A percentile compares a stretch with the other conserved stretches of the same genome.
phyloP scores from a whole-genome alignment of 2,329 filamentous ascomycete species.

The Penicillium sp. region DNA sequence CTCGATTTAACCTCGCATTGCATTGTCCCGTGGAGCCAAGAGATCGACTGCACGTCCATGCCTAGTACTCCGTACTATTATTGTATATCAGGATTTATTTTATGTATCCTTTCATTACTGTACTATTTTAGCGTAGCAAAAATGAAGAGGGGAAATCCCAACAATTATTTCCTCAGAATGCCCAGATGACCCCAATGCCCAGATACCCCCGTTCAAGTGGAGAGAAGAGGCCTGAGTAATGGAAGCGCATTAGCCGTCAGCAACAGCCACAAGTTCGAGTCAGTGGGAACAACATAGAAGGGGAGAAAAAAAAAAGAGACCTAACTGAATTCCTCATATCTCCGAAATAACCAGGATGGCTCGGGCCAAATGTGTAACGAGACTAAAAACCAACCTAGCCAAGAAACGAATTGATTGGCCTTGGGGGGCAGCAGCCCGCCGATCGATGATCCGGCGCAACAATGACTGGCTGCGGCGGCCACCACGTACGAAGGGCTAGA shows the following conservation, averaged over 20 bases:
- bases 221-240: not conserved
- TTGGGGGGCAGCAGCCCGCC: slow-evolving; percentile 21
- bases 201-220: not conserved
- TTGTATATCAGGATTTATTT: not conserved
- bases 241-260: slow-evolving; percentile 4
- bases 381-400: slow-evolving; percentile 7
- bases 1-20: slow-evolving; percentile 32
- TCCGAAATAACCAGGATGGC: slow-evolving; percentile 16
- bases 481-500: slow-evolving; percentile 28
- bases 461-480: slow-evolving; percentile 24
- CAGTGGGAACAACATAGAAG: not conserved
- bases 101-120: too few species aligned
- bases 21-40: slow-evolving; percentile 25
- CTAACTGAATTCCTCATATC: slow-evolving; percentile 5
- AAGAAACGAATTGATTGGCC: slow-evolving; percentile 4
- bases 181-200: not conserved
- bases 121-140: not conserved
- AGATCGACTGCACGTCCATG: slow-evolving; percentile 32
- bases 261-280: slow-evolving; percentile 7
- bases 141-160: not conserved
- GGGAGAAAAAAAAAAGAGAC: not conserved
- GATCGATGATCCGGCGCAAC: slow-evolving; percentile 28
- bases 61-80: slow-evolving; percentile 3
- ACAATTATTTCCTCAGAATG: not conserved
- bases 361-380: slow-evolving; percentile 25